Evolutionary conservation across 2,329 filamentous ascomycete species (phyloP).

Genomic region (Cadophora gregata): DNA sequence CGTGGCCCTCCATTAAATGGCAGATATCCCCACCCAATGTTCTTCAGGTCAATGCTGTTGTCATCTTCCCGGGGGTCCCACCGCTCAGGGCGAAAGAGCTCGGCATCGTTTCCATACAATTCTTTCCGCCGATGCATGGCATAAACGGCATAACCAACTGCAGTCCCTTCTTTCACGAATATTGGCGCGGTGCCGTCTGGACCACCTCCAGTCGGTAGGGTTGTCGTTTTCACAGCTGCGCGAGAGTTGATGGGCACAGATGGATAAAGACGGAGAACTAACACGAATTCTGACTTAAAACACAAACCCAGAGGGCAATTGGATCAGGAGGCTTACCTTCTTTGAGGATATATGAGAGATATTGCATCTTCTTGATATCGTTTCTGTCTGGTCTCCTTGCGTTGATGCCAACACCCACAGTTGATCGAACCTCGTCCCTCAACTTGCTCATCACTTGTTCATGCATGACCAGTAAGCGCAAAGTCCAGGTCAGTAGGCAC

Average conservation of each 20-base stretch:
- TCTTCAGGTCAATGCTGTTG: not conserved
- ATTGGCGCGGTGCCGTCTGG: not conserved
- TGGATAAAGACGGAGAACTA: constrained; percentile 1
- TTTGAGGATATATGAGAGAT: not conserved
- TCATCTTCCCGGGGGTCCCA: not conserved
- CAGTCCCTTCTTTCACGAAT: not conserved
- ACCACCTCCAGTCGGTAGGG: not conserved
- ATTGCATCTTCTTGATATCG: constrained; percentile 5
- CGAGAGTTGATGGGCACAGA: not conserved
- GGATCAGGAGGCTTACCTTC: not conserved
- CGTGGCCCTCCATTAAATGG: not conserved
- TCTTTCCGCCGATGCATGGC: not conserved
- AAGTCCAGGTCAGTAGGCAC: constrained; percentile 1
- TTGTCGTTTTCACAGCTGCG: not conserved
- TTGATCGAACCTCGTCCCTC: not conserved
- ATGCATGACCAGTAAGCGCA: not conserved
- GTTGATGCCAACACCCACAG: not conserved
- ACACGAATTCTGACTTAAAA: not conserved
- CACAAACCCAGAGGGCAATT: not conserved
- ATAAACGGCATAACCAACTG: not conserved
- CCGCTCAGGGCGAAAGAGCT: not conserved
- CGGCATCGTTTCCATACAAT: not conserved
- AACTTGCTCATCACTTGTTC: not conserved
- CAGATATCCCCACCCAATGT: not conserved
- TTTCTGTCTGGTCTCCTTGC: constrained; percentile 1